These are phyloP conservation scores for Aspergillus transmontanensis DNA, from an alignment of 2,329 filamentous ascomycete genomes.

Conservation along the genomic window DNA sequence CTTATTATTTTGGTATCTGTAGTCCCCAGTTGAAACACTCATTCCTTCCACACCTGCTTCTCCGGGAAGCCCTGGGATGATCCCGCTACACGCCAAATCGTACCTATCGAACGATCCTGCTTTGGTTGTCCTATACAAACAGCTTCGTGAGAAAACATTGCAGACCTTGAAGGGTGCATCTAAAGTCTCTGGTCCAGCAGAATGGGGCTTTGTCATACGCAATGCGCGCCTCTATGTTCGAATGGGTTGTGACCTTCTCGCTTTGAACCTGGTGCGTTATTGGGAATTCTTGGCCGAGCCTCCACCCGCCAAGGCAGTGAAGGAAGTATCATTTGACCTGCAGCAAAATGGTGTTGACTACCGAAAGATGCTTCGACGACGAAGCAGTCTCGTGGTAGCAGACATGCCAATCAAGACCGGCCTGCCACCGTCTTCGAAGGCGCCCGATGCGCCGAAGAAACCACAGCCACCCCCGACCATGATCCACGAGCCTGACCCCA, in stretches of 20 bases:
- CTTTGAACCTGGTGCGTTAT: conserved; percentile 69
- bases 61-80: conserved; percentile 63
- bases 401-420: conserved; percentile 58
- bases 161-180: conserved; percentile 85
- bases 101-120: conserved; percentile 92
- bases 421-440: conserved; percentile 42
- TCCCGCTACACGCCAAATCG: conserved; percentile 67
- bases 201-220: conserved; percentile 88
- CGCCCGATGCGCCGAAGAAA: conserved; percentile 32
- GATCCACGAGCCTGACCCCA: conserved; percentile 91
- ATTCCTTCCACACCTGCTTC: conserved; percentile 53
- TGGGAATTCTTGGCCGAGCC: conserved; percentile 52
- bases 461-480: conserved; percentile 68
- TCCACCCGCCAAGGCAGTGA: conserved; percentile 37
- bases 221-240: conserved; percentile 82
- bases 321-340: conserved; percentile 31
- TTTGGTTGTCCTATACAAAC: conserved; percentile 81
- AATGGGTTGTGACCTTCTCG: conserved; percentile 91
- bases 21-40: conserved; percentile 78
- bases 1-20: not conserved
- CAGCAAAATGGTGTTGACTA: conserved; percentile 56
- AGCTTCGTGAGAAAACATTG: conserved; percentile 77
- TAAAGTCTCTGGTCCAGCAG: conserved; percentile 74
- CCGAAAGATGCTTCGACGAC: conserved; percentile 67
- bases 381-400: conserved; percentile 78